Evolutionary conservation across 306 rosid species (phyloP).

Genomic region (Urtica urens): DNA sequence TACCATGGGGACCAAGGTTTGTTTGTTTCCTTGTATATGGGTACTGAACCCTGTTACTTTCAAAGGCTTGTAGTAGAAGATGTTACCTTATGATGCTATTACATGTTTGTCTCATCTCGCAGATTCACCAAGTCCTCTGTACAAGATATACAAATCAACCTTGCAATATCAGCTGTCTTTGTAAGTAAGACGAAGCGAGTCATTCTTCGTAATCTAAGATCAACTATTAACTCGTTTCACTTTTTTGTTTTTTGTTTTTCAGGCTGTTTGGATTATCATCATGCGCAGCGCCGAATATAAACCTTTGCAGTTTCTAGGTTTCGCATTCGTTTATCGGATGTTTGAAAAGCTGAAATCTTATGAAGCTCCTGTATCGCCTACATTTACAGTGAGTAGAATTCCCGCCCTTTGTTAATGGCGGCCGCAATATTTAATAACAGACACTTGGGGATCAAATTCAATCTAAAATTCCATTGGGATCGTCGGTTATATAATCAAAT

Average conservation of each 20-base stretch:
- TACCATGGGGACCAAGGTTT: constrained; percentile 99
- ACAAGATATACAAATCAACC: constrained; percentile 69
- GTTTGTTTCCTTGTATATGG: not conserved
- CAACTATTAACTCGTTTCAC: not conserved
- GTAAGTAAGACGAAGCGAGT: constrained; percentile 43
- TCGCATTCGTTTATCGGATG: constrained; percentile 86
- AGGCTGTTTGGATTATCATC: constrained; percentile 74
- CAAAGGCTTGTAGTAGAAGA: not conserved
- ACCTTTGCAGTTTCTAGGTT: constrained; percentile 81
- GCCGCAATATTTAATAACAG: no score
- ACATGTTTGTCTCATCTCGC: constrained; percentile 30
- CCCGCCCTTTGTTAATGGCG: not conserved
- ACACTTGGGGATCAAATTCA: constrained; percentile 3
- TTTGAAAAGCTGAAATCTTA: constrained; percentile 90
- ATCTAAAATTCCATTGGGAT: constrained; percentile 14
- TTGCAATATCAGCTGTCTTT: constrained; percentile 77
- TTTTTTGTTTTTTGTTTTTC: constrained; percentile 26
- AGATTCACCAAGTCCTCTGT: constrained; percentile 76
- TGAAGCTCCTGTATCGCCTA: constrained; percentile 54
- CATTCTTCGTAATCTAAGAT: not conserved
- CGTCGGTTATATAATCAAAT: constrained; percentile 18
- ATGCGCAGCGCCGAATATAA: constrained; percentile 69
- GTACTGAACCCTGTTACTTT: not conserved
- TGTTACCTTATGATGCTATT: constrained; percentile 4
- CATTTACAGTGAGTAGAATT: constrained; percentile 46